These are phyloP conservation scores for Takashimella koratensis DNA, from an alignment of 1,284 basidiomycete species.

Conservation along the genomic window DNA sequence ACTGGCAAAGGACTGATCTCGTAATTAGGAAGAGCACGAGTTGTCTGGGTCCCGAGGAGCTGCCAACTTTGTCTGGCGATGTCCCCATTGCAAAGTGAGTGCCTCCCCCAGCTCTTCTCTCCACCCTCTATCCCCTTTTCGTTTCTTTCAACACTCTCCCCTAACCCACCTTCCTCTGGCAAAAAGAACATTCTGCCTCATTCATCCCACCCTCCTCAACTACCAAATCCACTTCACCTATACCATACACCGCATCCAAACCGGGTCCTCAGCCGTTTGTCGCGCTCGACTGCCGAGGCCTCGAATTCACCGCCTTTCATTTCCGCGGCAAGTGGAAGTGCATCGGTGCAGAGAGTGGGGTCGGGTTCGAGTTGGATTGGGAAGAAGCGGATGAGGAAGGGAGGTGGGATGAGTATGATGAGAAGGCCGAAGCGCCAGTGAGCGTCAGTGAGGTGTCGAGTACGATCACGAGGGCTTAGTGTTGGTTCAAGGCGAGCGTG, in stretches of 20 bases:
- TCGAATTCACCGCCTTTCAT: conserved; percentile 46
- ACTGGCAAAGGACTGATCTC: background rate
- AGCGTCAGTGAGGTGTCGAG: conserved; percentile 39
- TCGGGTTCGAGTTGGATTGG: conserved; percentile 41
- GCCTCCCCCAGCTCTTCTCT: background rate
- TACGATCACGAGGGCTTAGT: conserved; percentile 34
- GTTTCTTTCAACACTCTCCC: background rate
- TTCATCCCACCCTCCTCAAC: conserved; percentile 32
- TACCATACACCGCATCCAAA: conserved; percentile 30
- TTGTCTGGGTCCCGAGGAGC: conserved; percentile 45
- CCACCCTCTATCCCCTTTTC: background rate
- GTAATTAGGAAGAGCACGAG: conserved; percentile 32
- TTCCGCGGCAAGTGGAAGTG: conserved; percentile 36
- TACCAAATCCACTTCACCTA: conserved; percentile 33
- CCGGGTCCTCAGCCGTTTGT: conserved; percentile 32
- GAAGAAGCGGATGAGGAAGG: conserved; percentile 35
- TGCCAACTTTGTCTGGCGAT: conserved; percentile 49
- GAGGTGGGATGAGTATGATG: conserved; percentile 50
- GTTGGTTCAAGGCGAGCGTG: too few species aligned
- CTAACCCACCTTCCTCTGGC: conserved; percentile 1
- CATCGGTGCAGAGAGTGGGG: conserved; percentile 27
- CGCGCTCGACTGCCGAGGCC: conserved; percentile 47
- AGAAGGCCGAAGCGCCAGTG: conserved; percentile 36
- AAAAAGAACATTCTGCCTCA: conserved; percentile 49
- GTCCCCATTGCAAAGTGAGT: conserved; percentile 47